phyloP scores from a whole-genome alignment of 805 yeast genomes.

The Saccharomycopsis vini region DNA sequence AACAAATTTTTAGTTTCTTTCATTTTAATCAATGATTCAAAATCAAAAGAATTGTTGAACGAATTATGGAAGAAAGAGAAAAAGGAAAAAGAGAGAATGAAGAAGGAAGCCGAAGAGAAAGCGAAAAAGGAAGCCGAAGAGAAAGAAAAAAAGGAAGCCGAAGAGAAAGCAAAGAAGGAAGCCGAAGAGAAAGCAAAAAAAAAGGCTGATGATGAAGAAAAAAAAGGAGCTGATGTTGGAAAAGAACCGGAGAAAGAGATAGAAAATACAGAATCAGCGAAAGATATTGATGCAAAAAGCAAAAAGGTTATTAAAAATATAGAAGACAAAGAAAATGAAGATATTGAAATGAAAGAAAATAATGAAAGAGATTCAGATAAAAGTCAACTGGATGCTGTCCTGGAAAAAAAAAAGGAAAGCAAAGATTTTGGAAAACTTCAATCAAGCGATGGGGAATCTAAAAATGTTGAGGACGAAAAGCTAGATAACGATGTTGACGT shows the following conservation, averaged over 20 bases:
- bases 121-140: constrained; percentile 23
- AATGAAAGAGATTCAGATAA: no score
- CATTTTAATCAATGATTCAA: constrained; percentile 23
- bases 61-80: constrained; percentile 19
- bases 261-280: constrained; percentile 22
- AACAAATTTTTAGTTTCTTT: constrained; percentile 31
- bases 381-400: no score
- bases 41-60: constrained; percentile 9
- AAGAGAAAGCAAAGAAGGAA: constrained; percentile 21
- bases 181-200: constrained; percentile 8
- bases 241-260: constrained; percentile 5
- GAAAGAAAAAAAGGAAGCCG: constrained; percentile 9
- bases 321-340: constrained; percentile 24
- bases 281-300: constrained; percentile 21
- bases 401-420: no score
- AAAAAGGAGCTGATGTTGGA: constrained; percentile 21
- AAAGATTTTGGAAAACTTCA: no score
- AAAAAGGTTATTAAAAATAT: constrained; percentile 20
- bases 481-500: no score
- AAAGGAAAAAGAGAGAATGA: constrained; percentile 20
- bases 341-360: no score
- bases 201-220: constrained; percentile 16
- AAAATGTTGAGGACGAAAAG: background rate
- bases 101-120: constrained; percentile 20
- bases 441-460: constrained; percentile 18